Conservation (phyloP, 352 stramenopile species). For the Phytophthora hybrid region DNA sequence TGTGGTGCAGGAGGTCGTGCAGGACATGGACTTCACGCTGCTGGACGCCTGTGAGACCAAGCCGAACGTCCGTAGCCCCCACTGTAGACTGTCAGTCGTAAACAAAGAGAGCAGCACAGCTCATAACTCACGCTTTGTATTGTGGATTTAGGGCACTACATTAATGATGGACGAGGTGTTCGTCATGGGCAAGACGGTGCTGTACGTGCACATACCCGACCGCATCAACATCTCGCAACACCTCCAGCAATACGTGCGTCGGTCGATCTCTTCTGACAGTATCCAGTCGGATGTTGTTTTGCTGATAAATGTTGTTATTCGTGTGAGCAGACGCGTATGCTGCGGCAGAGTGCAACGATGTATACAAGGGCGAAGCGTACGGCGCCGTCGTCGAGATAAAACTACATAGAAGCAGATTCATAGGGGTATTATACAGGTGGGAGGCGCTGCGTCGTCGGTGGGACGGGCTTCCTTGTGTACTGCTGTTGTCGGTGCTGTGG, state of each 20-base stretch:
- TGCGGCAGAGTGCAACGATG: conserved; percentile 84
- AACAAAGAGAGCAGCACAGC: too few species aligned
- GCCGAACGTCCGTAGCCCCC: conserved; percentile 57
- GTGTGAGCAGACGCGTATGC: conserved; percentile 64
- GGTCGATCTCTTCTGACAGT: not conserved
- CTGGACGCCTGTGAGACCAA: conserved; percentile 81
- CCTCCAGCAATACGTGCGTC: conserved; percentile 80
- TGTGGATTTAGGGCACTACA: conserved; percentile 50
- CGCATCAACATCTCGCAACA: conserved; percentile 85
- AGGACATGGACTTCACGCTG: conserved; percentile 90
- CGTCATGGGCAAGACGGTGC: conserved; percentile 87
- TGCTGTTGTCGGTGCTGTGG: conserved; percentile 36
- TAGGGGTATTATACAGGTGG: conserved; percentile 71
- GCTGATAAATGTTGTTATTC: too few species aligned
- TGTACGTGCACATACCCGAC: conserved; percentile 90
- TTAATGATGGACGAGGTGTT: conserved; percentile 86
- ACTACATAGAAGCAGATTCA: not conserved
- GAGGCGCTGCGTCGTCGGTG: conserved; percentile 55
- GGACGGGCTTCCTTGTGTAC: conserved; percentile 41
- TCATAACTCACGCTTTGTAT: not conserved
- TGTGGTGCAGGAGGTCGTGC: conserved; percentile 82
- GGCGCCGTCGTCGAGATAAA: conserved; percentile 14
- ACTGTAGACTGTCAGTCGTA: too few species aligned
- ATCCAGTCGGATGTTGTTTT: not conserved
- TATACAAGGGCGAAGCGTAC: conserved; percentile 80